These are phyloP conservation scores for Cronartium quercuum DNA, from an alignment of 1,284 basidiomycete species.

Conservation along the genomic window DNA sequence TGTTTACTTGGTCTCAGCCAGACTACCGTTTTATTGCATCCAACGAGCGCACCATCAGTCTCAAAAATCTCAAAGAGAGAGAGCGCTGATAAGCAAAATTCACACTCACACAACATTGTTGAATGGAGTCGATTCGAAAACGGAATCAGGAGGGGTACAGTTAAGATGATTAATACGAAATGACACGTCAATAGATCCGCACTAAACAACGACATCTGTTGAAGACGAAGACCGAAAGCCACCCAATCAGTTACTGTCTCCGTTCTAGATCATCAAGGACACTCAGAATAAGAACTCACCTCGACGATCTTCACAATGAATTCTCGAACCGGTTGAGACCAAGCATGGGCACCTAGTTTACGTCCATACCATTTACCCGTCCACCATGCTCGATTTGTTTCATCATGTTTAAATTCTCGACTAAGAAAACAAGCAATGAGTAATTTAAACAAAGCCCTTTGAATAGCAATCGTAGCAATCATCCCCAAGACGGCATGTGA, in stretches of 20 bases:
- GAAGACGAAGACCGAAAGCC: neutral
- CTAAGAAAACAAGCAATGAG: conserved; percentile 85
- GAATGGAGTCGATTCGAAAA: conserved; percentile 81
- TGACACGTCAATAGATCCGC: conserved; percentile 50
- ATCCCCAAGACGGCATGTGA: conserved; percentile 78
- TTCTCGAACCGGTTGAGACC: conserved; percentile 89
- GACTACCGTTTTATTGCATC: conserved; percentile 54
- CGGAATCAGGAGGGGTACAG: conserved; percentile 74
- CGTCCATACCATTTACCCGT: conserved; percentile 93
- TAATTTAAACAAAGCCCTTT: conserved; percentile 83
- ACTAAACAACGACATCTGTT: conserved; percentile 39
- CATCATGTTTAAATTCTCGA: conserved; percentile 94
- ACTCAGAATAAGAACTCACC: conserved; percentile 39
- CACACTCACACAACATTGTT: conserved; percentile 66
- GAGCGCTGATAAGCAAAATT: conserved; percentile 14
- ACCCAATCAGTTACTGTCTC: neutral
- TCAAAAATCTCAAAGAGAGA: conserved; percentile 44
- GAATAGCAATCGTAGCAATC: conserved; percentile 76
- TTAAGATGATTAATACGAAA: conserved; percentile 67
- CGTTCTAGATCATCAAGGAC: neutral
- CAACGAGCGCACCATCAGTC: conserved; percentile 42
- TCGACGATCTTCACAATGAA: conserved; percentile 95
- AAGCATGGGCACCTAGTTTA: conserved; percentile 74
- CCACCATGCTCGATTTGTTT: conserved; percentile 96
- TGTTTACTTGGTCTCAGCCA: conserved; percentile 80